Percentiles rank a stretch among this genome's conserved stretches.
Conservation (phyloP, 805 yeast species). For the Debaryomyces maramus region DNA sequence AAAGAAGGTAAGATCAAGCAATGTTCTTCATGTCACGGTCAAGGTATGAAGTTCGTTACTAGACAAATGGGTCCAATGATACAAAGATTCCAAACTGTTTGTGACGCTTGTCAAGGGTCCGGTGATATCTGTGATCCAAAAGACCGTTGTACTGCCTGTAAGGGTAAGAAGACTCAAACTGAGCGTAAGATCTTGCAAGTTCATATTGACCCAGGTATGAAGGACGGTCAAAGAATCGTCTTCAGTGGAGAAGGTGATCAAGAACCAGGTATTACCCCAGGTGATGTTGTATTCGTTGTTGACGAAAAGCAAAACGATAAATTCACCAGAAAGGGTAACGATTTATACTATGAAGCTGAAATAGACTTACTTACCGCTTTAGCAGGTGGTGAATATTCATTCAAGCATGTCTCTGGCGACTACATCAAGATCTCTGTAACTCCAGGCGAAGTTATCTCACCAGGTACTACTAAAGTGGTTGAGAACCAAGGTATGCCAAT, state of each 20-base stretch:
- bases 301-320: slow-evolving; percentile 84
- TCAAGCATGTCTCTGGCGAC: slow-evolving; percentile 91
- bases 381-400: slow-evolving; percentile 90
- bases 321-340: slow-evolving; percentile 87
- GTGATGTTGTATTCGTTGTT: slow-evolving; percentile 91
- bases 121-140: slow-evolving; percentile 86
- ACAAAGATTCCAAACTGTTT: slow-evolving; percentile 93
- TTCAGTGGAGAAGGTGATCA: slow-evolving; percentile 98
- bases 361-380: slow-evolving; percentile 91
- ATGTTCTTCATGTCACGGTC: slow-evolving; percentile 87
- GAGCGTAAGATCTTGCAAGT: slow-evolving; percentile 95
- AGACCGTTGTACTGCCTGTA: slow-evolving; percentile 85
- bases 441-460: slow-evolving; percentile 92
- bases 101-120: slow-evolving; percentile 89
- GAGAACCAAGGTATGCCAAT: slow-evolving; percentile 98
- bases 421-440: slow-evolving; percentile 77
- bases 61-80: slow-evolving; percentile 99
- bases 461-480: slow-evolving; percentile 77
- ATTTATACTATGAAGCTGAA: slow-evolving; percentile 80
- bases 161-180: slow-evolving; percentile 80
- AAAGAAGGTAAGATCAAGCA: slow-evolving; percentile 84
- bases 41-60: slow-evolving; percentile 86
- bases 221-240: slow-evolving; percentile 84
- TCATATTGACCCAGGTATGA: slow-evolving; percentile 96
- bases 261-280: slow-evolving; percentile 91